These are phyloP conservation scores for Ophiostoma montium DNA, from an alignment of 2,329 filamentous ascomycete genomes.

Conservation along the genomic window DNA sequence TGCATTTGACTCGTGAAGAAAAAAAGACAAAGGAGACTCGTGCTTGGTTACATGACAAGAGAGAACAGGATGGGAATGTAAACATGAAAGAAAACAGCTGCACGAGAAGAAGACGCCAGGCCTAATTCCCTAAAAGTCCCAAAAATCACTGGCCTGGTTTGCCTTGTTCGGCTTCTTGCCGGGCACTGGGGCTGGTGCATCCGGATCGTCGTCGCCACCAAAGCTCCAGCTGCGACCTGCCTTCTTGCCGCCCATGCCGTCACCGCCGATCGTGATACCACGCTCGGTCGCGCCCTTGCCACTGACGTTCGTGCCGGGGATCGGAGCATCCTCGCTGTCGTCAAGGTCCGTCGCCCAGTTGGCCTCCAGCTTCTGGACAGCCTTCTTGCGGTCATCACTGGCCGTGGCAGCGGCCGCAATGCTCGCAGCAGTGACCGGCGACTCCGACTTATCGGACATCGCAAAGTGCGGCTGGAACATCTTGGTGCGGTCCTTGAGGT, in stretches of 20 bases:
- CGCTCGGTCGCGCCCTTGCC: constrained; percentile 14
- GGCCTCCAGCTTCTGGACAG: constrained; percentile 58
- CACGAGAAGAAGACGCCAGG: background rate
- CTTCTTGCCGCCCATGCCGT: constrained; percentile 52
- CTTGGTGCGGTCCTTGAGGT: constrained; percentile 58
- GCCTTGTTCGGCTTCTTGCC: constrained; percentile 26
- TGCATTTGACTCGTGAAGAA: too few species aligned
- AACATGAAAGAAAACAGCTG: background rate
- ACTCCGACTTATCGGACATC: constrained; percentile 53
- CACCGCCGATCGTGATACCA: constrained; percentile 38
- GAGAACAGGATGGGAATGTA: background rate
- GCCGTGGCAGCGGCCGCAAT: constrained; percentile 26
- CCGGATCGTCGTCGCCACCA: constrained; percentile 32
- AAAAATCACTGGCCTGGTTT: constrained; percentile 27
- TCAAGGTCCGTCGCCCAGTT: constrained; percentile 36
- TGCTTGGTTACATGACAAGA: too few species aligned
- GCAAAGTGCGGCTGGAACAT: constrained; percentile 67
- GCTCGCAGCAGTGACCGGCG: constrained; percentile 16
- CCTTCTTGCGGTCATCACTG: constrained; percentile 50
- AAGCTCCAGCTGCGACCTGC: constrained; percentile 44
- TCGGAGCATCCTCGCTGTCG: constrained; percentile 38
- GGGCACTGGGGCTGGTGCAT: constrained; percentile 24
- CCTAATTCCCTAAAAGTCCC: constrained; percentile 28
- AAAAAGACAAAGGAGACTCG: too few species aligned
- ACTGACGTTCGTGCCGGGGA: constrained; percentile 12